Conservation (phyloP, 371 early-diverging fungal species). For the Mortierella sp. region DNA sequence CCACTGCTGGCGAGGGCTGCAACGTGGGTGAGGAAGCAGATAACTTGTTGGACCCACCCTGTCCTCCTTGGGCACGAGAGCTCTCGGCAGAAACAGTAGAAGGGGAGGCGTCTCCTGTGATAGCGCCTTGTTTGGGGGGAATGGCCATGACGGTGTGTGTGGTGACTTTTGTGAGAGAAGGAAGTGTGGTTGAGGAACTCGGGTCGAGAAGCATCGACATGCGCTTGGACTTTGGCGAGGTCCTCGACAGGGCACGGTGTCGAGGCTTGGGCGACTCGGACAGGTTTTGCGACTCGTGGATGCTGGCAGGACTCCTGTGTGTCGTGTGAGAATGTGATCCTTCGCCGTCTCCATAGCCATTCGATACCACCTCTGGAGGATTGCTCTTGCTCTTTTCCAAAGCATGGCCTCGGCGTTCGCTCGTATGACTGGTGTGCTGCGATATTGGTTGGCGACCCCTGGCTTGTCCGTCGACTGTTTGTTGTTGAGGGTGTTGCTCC, state of each 20-base stretch:
- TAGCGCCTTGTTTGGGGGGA: constrained; percentile 28
- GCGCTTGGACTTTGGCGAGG: constrained; percentile 44
- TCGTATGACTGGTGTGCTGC: neutral
- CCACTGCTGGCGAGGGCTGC: constrained; percentile 43
- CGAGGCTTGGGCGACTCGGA: constrained; percentile 21
- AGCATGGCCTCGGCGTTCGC: constrained; percentile 26
- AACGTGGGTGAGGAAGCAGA: constrained; percentile 31
- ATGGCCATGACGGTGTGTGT: constrained; percentile 53
- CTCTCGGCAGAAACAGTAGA: constrained; percentile 11
- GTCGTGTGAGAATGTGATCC: constrained; percentile 8
- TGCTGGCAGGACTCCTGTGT: constrained; percentile 39
- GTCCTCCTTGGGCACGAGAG: constrained; percentile 18
- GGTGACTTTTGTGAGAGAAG: constrained; percentile 44
- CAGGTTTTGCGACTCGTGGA: constrained; percentile 43
- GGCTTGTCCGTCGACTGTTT: neutral
- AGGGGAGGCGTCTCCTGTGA: constrained; percentile 16
- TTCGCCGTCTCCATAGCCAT: neutral
- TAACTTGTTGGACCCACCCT: neutral
- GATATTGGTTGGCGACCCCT: constrained; percentile 11
- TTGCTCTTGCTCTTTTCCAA: constrained; percentile 45
- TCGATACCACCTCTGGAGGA: constrained; percentile 28
- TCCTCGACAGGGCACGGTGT: constrained; percentile 19
- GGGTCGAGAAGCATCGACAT: constrained; percentile 52
- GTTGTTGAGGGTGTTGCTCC: constrained; percentile 9
- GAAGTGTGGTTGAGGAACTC: constrained; percentile 30